These are phyloP conservation scores for Gastrolobium villosum DNA, from an alignment of 306 rosid genomes.

Conservation along the genomic window DNA sequence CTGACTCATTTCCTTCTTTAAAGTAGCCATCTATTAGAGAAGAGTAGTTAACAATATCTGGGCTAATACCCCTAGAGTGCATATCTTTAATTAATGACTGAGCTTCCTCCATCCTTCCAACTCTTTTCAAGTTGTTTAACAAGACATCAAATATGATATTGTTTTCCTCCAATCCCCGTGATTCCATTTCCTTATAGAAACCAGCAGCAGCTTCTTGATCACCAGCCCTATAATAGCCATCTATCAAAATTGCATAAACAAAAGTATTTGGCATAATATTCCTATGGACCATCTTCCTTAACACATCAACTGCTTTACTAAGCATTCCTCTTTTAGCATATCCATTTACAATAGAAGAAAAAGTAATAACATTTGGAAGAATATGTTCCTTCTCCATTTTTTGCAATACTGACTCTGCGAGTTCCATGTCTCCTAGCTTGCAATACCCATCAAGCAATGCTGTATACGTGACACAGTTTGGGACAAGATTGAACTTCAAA, in stretches of 20 bases:
- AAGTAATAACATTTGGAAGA: conserved; percentile 75
- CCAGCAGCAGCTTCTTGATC: conserved; percentile 68
- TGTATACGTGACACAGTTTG: conserved; percentile 78
- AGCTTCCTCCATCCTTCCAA: conserved; percentile 75
- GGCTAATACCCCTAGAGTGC: conserved; percentile 71
- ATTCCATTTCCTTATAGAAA: conserved; percentile 77
- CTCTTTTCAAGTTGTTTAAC: conserved; percentile 78
- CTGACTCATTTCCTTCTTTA: conserved; percentile 69
- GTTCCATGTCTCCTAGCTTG: conserved; percentile 74
- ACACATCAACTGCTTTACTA: conserved; percentile 64
- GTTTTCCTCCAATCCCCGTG: conserved; percentile 70
- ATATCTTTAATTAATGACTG: conserved; percentile 64
- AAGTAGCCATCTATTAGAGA: conserved; percentile 86
- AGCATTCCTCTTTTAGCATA: conserved; percentile 85
- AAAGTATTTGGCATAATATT: conserved; percentile 73
- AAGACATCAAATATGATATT: conserved; percentile 74
- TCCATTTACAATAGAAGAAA: conserved; percentile 82
- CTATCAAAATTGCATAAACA: conserved; percentile 73
- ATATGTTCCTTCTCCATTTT: conserved; percentile 69
- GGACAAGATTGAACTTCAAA: conserved; percentile 64
- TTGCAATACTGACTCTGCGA: conserved; percentile 64
- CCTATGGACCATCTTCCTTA: conserved; percentile 66
- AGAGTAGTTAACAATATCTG: conserved; percentile 79
- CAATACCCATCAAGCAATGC: conserved; percentile 77
- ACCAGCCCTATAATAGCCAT: conserved; percentile 73